Conservation (phyloP, 768 basidiomycete genomes). For the Lactarius psammicola region DNA sequence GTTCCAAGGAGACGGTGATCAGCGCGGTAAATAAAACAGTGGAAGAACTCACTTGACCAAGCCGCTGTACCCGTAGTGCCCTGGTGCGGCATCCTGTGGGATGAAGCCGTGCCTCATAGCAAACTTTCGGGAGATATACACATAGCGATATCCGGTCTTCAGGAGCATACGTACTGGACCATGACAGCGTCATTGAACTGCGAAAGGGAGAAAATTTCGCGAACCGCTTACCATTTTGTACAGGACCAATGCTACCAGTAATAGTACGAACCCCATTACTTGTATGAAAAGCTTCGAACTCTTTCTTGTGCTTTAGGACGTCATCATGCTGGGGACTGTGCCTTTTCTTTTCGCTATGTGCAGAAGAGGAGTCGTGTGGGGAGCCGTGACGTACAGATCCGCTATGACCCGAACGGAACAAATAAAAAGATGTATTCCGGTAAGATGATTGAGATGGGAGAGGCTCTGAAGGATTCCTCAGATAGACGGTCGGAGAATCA, state of each 20-base stretch:
- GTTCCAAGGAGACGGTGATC: background rate
- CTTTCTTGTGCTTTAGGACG: constrained; percentile 64
- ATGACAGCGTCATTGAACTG: constrained; percentile 6
- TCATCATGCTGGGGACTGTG: constrained; percentile 41
- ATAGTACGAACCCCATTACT: constrained; percentile 95
- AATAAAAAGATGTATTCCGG: constrained; percentile 67
- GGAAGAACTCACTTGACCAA: constrained; percentile 53
- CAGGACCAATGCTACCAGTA: constrained; percentile 87
- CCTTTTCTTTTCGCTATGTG: constrained; percentile 33
- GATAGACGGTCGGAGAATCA: constrained; percentile 54
- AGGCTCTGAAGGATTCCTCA: constrained; percentile 57
- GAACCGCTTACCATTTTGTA: constrained; percentile 64
- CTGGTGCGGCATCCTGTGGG: constrained; percentile 81
- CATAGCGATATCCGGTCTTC: constrained; percentile 87
- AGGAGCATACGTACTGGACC: constrained; percentile 84
- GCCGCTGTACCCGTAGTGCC: constrained; percentile 92
- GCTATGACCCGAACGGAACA: constrained; percentile 46
- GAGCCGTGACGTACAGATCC: constrained; percentile 20
- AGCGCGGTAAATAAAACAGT: background rate
- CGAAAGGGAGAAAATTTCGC: background rate
- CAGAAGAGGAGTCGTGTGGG: constrained; percentile 36
- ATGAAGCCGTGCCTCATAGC: constrained; percentile 87
- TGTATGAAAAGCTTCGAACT: constrained; percentile 82
- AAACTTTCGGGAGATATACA: constrained; percentile 94
- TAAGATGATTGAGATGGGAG: constrained; percentile 64